These are phyloP conservation scores for Colletotrichum cuscutae DNA, from an alignment of 2,329 filamentous ascomycete species.

Conservation along the genomic window DNA sequence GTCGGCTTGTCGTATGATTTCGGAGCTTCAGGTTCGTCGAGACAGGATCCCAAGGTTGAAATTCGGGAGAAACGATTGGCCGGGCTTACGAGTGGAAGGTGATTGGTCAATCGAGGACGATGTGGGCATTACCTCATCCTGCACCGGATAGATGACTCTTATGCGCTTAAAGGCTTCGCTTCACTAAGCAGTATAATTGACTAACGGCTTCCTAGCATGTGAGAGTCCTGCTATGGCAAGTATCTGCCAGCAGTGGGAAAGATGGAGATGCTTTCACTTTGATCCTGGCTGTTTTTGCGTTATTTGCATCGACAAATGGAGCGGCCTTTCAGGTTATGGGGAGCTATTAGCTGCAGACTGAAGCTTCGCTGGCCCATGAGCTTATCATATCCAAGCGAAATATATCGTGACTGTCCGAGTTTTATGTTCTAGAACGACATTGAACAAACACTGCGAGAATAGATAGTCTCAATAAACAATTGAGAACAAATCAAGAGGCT, in stretches of 20 bases:
- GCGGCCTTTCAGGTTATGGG: too few relatives aligned
- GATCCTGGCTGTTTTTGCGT: neutral
- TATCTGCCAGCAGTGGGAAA: neutral
- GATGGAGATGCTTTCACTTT: neutral
- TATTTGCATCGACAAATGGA: too few relatives aligned
- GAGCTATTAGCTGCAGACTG: too few relatives aligned
- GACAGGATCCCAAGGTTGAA: conserved; percentile 23
- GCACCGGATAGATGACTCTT: neutral
- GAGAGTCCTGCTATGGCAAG: neutral
- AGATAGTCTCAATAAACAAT: too few relatives aligned
- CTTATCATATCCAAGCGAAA: too few relatives aligned
- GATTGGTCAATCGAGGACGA: conserved; percentile 33
- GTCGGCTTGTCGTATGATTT: conserved; percentile 35
- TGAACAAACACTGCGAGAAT: too few relatives aligned
- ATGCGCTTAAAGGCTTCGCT: neutral
- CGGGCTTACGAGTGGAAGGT: neutral
- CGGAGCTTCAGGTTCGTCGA: conserved; percentile 32
- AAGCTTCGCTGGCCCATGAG: too few relatives aligned
- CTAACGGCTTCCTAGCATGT: neutral
- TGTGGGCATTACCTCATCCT: conserved; percentile 34
- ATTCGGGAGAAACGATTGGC: conserved; percentile 37
- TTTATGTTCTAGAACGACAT: too few relatives aligned
- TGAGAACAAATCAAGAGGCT: too few relatives aligned
- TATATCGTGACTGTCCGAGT: too few relatives aligned
- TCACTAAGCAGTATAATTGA: neutral